Conservation (phyloP, 2,329 filamentous ascomycete genomes). For the Paecilomyces fulvus region DNA sequence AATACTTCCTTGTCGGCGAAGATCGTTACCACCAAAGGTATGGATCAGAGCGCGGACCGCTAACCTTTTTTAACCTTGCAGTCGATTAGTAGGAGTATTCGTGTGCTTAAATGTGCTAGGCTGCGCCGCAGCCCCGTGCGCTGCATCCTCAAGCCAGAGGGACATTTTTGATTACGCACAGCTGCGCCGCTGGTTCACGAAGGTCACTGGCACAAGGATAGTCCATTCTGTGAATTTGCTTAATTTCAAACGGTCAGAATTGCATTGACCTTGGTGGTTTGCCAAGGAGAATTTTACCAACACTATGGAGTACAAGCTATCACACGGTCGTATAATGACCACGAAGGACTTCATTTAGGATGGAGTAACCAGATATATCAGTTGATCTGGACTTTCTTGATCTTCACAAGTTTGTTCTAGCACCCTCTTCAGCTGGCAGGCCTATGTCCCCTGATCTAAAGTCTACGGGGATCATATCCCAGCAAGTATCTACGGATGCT, state of each 20-base stretch:
- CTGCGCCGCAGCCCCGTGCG: not conserved
- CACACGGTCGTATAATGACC: too few relatives aligned
- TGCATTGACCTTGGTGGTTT: too few relatives aligned
- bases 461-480: too few relatives aligned
- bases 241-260: not conserved
- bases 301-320: too few relatives aligned
- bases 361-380: too few relatives aligned
- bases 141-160: not conserved
- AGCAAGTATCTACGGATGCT: too few relatives aligned
- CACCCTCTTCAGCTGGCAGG: too few relatives aligned
- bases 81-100: not conserved
- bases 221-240: not conserved
- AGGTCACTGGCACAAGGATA: not conserved
- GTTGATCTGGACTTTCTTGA: too few relatives aligned
- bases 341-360: too few relatives aligned
- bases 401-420: too few relatives aligned
- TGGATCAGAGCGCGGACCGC: not conserved
- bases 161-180: not conserved
- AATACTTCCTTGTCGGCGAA: not conserved
- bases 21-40: not conserved
- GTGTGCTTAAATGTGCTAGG: not conserved
- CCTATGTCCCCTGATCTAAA: too few relatives aligned
- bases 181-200: not conserved
- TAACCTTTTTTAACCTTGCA: not conserved
- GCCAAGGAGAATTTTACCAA: too few relatives aligned